These are phyloP conservation scores for Cordia subcordata DNA, from an alignment of 257 asterid species.

Conservation along the genomic window DNA sequence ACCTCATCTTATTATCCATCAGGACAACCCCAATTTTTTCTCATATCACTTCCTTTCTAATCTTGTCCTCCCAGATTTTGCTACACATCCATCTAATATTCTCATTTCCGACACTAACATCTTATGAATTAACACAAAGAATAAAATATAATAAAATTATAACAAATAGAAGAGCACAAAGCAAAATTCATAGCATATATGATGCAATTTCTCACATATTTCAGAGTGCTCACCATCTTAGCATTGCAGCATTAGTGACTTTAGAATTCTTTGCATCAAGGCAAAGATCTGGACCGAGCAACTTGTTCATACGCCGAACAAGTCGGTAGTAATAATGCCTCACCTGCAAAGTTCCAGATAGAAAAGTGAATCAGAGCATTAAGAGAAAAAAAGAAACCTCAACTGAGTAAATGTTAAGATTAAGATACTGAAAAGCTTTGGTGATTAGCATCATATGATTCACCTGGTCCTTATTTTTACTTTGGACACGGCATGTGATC, in stretches of 20 bases:
- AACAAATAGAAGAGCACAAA: not conserved
- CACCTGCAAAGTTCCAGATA: constrained; percentile 44
- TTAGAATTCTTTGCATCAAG: constrained; percentile 95
- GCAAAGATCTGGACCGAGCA: constrained; percentile 88
- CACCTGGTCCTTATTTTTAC: constrained; percentile 99
- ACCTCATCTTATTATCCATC: too few relatives aligned
- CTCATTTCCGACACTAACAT: too few relatives aligned
- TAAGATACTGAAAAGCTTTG: not conserved
- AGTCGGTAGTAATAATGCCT: constrained; percentile 97
- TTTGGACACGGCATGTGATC: constrained; percentile 88
- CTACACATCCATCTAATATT: too few relatives aligned
- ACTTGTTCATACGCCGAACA: constrained; percentile 97
- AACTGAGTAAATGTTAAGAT: constrained; percentile 2
- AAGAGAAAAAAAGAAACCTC: constrained; percentile 14
- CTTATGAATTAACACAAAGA: too few relatives aligned
- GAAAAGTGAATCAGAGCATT: constrained; percentile 6
- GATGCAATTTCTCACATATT: not conserved
- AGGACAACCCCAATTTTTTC: too few relatives aligned
- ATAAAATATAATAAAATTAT: too few relatives aligned
- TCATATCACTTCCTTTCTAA: too few relatives aligned
- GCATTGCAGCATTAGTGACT: constrained; percentile 97
- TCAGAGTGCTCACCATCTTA: constrained; percentile 65
- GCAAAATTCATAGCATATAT: not conserved
- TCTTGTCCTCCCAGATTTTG: too few relatives aligned
- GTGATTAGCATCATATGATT: constrained; percentile 1